Percentiles rank a stretch among this genome's conserved stretches.
Conservation (phyloP, 1,284 basidiomycete genomes). For the Thelephora terrestris region DNA sequence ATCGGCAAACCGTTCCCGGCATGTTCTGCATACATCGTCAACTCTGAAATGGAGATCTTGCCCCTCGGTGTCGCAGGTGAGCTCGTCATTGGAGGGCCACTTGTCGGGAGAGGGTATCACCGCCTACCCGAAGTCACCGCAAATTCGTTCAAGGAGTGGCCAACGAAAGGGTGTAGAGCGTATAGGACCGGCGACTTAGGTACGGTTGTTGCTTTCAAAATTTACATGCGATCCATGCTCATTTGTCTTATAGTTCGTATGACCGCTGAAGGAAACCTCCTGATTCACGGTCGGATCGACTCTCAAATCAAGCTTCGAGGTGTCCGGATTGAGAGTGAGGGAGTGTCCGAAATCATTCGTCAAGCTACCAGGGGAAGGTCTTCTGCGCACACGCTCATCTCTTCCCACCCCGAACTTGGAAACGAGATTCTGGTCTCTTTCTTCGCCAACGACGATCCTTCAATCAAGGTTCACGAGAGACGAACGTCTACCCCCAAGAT, state of each 20-base stretch:
- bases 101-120: conserved; percentile 44
- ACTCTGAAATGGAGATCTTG: conserved; percentile 30
- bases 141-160: conserved; percentile 40
- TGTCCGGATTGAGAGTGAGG: conserved; percentile 44
- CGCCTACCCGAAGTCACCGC: conserved; percentile 33
- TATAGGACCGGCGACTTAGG: conserved; percentile 41
- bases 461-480: conserved; percentile 25
- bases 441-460: conserved; percentile 26
- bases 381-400: conserved; percentile 32
- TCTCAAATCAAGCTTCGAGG: conserved; percentile 46
- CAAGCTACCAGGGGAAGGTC: conserved; percentile 13
- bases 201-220: too few species aligned
- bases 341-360: conserved; percentile 38
- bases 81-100: conserved; percentile 38
- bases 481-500: conserved; percentile 27
- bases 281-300: conserved; percentile 46
- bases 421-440: conserved; percentile 40
- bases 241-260: conserved; percentile 26
- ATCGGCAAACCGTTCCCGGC: conserved; percentile 31
- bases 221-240: too few species aligned
- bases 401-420: conserved; percentile 36
- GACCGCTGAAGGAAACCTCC: conserved; percentile 41
- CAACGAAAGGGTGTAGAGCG: conserved; percentile 28
- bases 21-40: conserved; percentile 29
- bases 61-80: conserved; percentile 39